Evolutionary conservation across 2,329 filamentous ascomycete genomes (phyloP), one percentile per base, ranked within the genome.

Genomic region (Pseudopyrenochaeta lycopersici): DNA sequence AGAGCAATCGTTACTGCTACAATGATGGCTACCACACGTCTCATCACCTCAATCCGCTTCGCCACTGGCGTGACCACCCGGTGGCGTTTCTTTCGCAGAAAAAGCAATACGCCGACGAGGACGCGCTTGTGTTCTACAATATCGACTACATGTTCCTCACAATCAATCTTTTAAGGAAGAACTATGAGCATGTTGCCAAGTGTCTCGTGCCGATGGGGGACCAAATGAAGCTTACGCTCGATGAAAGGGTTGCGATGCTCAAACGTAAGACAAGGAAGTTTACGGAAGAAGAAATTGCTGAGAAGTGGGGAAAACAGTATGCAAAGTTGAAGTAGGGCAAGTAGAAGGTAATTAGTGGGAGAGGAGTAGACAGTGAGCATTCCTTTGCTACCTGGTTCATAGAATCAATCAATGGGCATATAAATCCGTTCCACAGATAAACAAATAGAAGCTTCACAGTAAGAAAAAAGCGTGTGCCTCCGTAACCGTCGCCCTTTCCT

Each of bases 1-100:
- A 92, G 89, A 90, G 87, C 75, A 93, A 93, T 73, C 88, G 90
- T 31, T 88, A 88, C 75, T 93, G 89, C 77, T 92, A 88, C 82
- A 92, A 93, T 64, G 90, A 92, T 65, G 90, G 90, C 60, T 92
- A 92, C 73, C 90, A 92, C 75, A 92, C 89, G 6, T 91, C 89
- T 15, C 90, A 92, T 69, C 90, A 92, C 66, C 84, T 92, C 46
- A 91, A 92, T 75, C 90, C 89, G 0, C 82, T 85, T 23, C 85
- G 90, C 1, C 91, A 93, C 77, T 94, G 90, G 90, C 87, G 90
- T 52, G 89, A 93, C 17, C 90, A 93, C 64, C 90, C 90, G 0
- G 80, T 86, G 11, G 85, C 89, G 6, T 92, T 94, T 74, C 78
- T 93, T 1, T 82, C 87, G 62, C 84, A 86, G 40, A 92, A 91